Base-by-base conservation (phyloP, 202 grass and related monocot species). In the Cymbopogon flexuosus region DNA sequence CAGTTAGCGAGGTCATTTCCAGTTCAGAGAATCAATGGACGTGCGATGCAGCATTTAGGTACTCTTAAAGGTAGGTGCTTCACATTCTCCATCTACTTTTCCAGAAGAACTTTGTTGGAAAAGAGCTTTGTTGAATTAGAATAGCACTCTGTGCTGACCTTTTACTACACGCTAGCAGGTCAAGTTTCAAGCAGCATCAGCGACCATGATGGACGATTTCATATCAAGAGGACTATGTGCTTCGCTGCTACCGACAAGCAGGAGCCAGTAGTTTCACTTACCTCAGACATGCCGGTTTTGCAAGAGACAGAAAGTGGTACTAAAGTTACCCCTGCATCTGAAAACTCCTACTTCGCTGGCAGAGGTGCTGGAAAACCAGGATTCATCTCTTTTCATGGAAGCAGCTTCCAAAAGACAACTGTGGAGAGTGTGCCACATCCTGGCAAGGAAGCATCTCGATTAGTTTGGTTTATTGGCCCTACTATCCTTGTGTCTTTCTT, bases 391-490 rank as follows among this genome's bases (percentile, higher is more conserved):
- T 99, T 93, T 81, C 80, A 88, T 42, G 86, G 78, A 8, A 29
- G 37, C 30, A 62, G 41, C 65, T 77, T 86, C 77, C 85, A 83
- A 66, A 87, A 13, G 14, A 76, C 29, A 45, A 33, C 80, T 45
- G 70, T 80, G 14, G 79, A 80, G 84, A 83, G 82, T n/a, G 82
- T 84, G 67, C 84, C 82, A 39, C 79, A 76, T 77, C 84, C 83
- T 71, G 75, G 75, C 62, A 90, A 91, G 81, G 87, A 94, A 86
- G 77, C 77, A 57, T 85, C 82, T 65, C 86, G 86, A 89, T 63
- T 95, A 69, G 72, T 93, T 51, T 98, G 88, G 87, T 95, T 98
- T 90, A 45, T 94, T 83, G 96, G 92, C 61, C 96, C 92, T 41
- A 95, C 90, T 40, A 86, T 91, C 45, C 85, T 95, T 35, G 96